Evolutionary conservation across 2,329 filamentous ascomycete genomes (phyloP).

Genomic region (Malbranchea zuffiana): DNA sequence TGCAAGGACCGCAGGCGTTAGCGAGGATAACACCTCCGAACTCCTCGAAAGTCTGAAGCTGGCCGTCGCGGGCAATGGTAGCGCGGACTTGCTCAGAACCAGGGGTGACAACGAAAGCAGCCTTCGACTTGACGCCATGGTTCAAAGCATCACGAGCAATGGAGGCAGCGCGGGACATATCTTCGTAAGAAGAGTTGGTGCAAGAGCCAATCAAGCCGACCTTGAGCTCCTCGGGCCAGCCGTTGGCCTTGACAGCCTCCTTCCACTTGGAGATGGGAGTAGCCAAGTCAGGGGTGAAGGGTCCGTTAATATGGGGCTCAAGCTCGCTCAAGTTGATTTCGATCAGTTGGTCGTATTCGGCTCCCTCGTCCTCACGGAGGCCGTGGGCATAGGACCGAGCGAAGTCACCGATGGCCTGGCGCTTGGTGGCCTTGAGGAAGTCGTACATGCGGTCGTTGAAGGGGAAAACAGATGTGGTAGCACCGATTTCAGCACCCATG

Average conservation of each 20-base stretch:
- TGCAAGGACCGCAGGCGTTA: conserved; percentile 88
- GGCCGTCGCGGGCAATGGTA: conserved; percentile 80
- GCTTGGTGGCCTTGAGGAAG: conserved; percentile 86
- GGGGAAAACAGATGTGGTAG: conserved; percentile 90
- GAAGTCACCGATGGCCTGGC: conserved; percentile 81
- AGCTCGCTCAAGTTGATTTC: conserved; percentile 92
- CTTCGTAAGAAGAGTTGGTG: conserved; percentile 83
- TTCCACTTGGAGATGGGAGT: conserved; percentile 97
- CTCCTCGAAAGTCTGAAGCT: conserved; percentile 89
- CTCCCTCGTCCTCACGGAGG: conserved; percentile 76
- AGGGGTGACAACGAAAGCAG: conserved; percentile 87
- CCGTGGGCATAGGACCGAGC: conserved; percentile 73
- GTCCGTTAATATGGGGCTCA: conserved; percentile 97
- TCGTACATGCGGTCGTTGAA: conserved; percentile 98
- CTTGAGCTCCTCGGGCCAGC: conserved; percentile 94
- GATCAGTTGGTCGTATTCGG: conserved; percentile 90
- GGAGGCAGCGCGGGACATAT: conserved; percentile 86
- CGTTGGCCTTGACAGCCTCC: conserved; percentile 84
- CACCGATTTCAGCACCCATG: conserved; percentile 55
- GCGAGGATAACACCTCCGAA: conserved; percentile 90
- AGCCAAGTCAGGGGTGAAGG: conserved; percentile 95
- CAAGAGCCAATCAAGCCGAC: conserved; percentile 95
- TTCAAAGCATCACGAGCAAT: conserved; percentile 84
- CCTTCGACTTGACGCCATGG: conserved; percentile 88
- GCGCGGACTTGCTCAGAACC: conserved; percentile 95